A percentile compares a stretch with the other conserved stretches of the same genome.
Evolutionary conservation across 495 filamentous ascomycete species (phyloP).

Genomic region (Sporormia fimetaria): DNA sequence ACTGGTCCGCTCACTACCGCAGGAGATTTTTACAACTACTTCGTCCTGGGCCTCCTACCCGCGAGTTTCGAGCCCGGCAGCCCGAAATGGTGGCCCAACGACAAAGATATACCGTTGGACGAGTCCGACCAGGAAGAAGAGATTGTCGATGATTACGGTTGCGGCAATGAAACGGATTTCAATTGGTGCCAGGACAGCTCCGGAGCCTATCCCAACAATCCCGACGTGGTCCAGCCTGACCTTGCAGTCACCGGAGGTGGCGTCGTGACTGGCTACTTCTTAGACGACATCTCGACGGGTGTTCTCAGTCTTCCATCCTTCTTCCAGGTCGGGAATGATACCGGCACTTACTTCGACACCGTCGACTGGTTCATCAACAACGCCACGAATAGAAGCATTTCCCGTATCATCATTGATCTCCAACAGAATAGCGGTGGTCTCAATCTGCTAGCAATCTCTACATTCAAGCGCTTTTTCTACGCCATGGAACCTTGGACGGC

Average conservation of each 20-base stretch:
- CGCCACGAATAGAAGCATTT: constrained; percentile 31
- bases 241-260: constrained; percentile 3
- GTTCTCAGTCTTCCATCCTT: constrained; percentile 45
- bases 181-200: constrained; percentile 9
- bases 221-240: constrained; percentile 5
- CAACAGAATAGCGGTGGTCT: constrained; percentile 17
- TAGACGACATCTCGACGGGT: constrained; percentile 30
- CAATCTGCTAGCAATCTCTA: constrained; percentile 6
- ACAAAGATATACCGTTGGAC: not conserved
- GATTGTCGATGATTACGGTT: not conserved
- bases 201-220: constrained; percentile 11
- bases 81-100: constrained; percentile 8
- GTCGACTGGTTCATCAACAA: constrained; percentile 36
- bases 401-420: constrained; percentile 20
- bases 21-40: constrained; percentile 32
- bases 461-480: constrained; percentile 19
- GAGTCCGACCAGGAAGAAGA: not conserved
- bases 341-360: constrained; percentile 31
- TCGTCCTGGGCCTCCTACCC: constrained; percentile 15
- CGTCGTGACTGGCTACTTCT: constrained; percentile 34
- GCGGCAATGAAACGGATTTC: too few species aligned
- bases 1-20: constrained; percentile 39
- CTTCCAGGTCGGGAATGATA: constrained; percentile 27
- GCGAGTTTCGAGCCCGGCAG: not conserved
- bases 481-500: constrained; percentile 5